Conservation (phyloP, 352 stramenopile species). For the Phytophthora fragariaefolia region DNA sequence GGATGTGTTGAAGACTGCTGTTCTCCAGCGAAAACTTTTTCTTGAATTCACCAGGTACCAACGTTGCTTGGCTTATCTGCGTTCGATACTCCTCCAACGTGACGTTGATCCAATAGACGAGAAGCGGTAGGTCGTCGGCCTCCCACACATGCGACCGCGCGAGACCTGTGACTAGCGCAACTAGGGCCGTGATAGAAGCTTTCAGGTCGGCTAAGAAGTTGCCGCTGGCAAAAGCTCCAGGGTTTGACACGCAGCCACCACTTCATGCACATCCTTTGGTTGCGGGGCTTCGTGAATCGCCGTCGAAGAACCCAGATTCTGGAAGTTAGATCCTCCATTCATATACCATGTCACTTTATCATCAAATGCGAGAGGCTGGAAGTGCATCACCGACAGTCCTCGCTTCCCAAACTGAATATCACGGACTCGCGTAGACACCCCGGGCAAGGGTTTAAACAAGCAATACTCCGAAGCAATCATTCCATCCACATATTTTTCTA, state of each 20-base stretch:
- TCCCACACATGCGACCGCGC: conserved; percentile 1
- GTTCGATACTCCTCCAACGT: conserved; percentile 5
- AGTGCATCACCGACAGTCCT: conserved; percentile 10
- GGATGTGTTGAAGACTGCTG: conserved; percentile 5
- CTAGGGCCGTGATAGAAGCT: background rate
- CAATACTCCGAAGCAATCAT: conserved; percentile 2
- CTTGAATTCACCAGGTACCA: conserved; percentile 3
- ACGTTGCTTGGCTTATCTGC: background rate
- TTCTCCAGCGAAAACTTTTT: conserved; percentile 3
- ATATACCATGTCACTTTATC: background rate
- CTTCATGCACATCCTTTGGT: background rate
- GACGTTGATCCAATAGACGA: conserved; percentile 8
- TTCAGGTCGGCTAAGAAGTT: conserved; percentile 1
- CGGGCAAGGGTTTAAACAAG: conserved; percentile 2
- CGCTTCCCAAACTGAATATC: conserved; percentile 3
- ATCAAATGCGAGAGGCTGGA: background rate
- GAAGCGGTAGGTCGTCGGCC: background rate
- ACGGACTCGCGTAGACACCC: background rate
- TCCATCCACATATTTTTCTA: conserved; percentile 3
- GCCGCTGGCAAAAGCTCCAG: background rate
- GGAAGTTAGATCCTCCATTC: background rate
- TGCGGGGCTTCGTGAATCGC: background rate
- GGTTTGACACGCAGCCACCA: background rate
- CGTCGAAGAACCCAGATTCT: background rate
- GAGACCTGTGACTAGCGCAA: background rate